phyloP scores from a whole-genome alignment of 257 asterid genomes.

The Penstemon newberryi region DNA sequence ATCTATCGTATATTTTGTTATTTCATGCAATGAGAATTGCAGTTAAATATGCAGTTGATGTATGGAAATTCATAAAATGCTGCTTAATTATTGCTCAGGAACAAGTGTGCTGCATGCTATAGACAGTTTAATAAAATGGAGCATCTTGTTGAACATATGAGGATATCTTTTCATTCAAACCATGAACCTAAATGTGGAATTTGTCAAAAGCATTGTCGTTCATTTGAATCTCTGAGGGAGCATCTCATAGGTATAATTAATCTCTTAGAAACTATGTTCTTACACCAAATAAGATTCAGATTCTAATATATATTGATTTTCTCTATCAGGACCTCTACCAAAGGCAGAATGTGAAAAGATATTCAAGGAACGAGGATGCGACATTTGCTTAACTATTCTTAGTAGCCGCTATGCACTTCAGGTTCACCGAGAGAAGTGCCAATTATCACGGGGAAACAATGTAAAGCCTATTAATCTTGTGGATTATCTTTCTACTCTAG shows the following conservation, averaged over 20 bases:
- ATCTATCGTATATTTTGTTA: conserved; percentile 36
- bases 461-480: conserved; percentile 33
- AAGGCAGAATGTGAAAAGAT: conserved; percentile 89
- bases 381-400: conserved; percentile 60
- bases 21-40: conserved; percentile 17
- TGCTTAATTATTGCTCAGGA: conserved; percentile 45
- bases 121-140: conserved; percentile 87
- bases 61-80: not conserved
- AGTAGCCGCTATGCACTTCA: conserved; percentile 50
- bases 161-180: conserved; percentile 74
- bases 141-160: conserved; percentile 92
- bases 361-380: conserved; percentile 88
- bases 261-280: not conserved
- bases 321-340: conserved; percentile 74
- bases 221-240: conserved; percentile 86
- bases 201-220: conserved; percentile 84
- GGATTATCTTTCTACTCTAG: not conserved
- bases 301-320: conserved; percentile 9
- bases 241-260: conserved; percentile 75
- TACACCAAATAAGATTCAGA: conserved; percentile 10
- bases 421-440: conserved; percentile 66
- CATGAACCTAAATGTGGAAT: conserved; percentile 84
- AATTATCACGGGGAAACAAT: conserved; percentile 62
- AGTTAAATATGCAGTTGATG: not conserved
- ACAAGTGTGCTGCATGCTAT: conserved; percentile 91